Conservation (phyloP, 73 alveolate species). For the Paramecium sexaurelia region DNA sequence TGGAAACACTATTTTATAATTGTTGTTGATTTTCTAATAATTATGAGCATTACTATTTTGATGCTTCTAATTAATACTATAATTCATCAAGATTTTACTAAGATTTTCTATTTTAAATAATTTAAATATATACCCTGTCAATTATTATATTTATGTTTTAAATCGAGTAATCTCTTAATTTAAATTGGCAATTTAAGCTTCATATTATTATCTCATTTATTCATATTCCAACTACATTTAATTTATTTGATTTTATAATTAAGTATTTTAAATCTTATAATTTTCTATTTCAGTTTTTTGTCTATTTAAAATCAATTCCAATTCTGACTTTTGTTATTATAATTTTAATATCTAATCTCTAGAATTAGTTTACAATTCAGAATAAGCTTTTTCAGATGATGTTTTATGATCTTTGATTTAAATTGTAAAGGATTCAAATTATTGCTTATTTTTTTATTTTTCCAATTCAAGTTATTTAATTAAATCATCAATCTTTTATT, state of each 20-base stretch:
- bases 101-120: background rate
- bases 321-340: background rate
- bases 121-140: background rate
- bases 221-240: background rate
- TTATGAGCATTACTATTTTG: background rate
- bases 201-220: background rate
- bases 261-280: background rate
- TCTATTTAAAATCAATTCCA: background rate
- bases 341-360: background rate
- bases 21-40: background rate
- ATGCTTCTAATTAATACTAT: background rate
- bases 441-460: background rate
- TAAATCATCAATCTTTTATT: background rate
- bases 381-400: background rate
- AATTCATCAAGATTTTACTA: constrained; percentile 1
- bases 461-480: background rate
- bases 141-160: background rate
- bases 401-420: background rate
- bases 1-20: background rate
- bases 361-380: background rate
- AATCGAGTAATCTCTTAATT: background rate
- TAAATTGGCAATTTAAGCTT: background rate
- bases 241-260: background rate
- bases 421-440: background rate
- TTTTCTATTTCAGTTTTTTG: background rate